Base-by-base conservation (phyloP, 441 rosid genomes). In the Erysimum cheiri region DNA sequence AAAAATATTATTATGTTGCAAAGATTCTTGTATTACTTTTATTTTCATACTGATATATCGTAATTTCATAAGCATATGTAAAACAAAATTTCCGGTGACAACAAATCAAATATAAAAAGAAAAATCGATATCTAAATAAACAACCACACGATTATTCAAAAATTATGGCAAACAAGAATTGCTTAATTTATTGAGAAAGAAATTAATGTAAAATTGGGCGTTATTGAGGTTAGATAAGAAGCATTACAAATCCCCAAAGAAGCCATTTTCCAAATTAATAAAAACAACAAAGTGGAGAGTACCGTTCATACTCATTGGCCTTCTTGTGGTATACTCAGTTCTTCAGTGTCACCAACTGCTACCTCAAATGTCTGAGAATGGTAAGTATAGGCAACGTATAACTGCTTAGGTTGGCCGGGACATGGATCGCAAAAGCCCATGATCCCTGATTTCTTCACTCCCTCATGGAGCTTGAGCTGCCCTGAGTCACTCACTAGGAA, bases 381-480 rank as follows among this genome's bases (percentile, higher is more conserved):
- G 22, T 55, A 87, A 53, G 92, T 86, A 74, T 87, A 93, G 57
- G 87, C 89, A 60, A 96, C 79, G 64, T 70, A 78, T 82, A 96
- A 60, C 75, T 84, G 88, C 80, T 93, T 96, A 14, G 89, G 87
- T 62, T 86, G 90, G 37, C 88, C 94, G 0, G 98, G 99, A 70
- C 96, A 93, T 10, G 99, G 97, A 85, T 96, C 94, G n/a, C 90
- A 93, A 74, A 93, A 96, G 4, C 99, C 99, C 98, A 96, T 93
- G 14, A 96, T 91, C 71, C 97, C 98, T 0, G 93, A 91, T 76
- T 96, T 96, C 80, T 87, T 93, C 69, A 96, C 87, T 58, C 99
- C 97, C 47, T 85, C 87, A 33, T 93, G 98, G 83, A 96, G 96
- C 93, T 88, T 91, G 76, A 93, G 91, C 68, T 82, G 84, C 68